These are phyloP conservation scores for Bryoglossum gracile DNA, from an alignment of 495 filamentous ascomycete species.

Conservation along the genomic window DNA sequence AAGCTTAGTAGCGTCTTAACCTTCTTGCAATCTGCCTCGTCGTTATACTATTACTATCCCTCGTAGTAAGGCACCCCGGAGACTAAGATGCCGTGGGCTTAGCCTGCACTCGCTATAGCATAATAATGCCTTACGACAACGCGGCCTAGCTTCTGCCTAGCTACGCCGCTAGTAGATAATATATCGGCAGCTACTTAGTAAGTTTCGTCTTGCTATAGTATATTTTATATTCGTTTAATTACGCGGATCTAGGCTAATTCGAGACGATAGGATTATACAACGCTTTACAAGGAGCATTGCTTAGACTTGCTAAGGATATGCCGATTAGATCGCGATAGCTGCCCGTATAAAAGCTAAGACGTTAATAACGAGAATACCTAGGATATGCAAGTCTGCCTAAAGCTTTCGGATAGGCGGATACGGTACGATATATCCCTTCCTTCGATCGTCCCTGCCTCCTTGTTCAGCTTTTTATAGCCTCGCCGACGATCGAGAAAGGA, in stretches of 20 bases:
- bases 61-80: neutral
- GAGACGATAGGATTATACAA: neutral
- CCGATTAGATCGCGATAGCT: neutral
- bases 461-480: neutral
- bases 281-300: neutral
- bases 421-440: neutral
- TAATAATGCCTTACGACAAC: neutral
- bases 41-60: constrained; percentile 12
- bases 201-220: neutral
- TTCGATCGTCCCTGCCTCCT: neutral
- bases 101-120: neutral
- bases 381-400: constrained; percentile 1
- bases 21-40: constrained; percentile 20
- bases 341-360: constrained; percentile 1
- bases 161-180: neutral
- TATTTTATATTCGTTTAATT: neutral
- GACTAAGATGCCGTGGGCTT: neutral
- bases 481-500: neutral
- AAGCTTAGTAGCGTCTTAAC: constrained; percentile 6
- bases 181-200: neutral
- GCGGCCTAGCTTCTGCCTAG: neutral
- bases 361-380: neutral
- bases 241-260: neutral
- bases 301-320: neutral
- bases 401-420: neutral